Conservation (phyloP, 202 grass and related monocot species). For the Setaria italica region DNA sequence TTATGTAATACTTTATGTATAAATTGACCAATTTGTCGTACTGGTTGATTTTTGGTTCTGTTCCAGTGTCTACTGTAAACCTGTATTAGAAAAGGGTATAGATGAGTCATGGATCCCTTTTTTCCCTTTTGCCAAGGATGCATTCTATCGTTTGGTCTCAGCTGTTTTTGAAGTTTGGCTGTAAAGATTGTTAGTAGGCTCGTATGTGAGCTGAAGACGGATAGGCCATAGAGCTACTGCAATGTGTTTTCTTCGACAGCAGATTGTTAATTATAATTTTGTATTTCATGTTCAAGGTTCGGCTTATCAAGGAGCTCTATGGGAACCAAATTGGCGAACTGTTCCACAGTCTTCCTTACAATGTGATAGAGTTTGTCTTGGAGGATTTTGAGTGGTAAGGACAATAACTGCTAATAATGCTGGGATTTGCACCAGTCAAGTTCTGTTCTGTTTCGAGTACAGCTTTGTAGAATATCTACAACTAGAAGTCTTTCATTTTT, state of each 20-base stretch:
- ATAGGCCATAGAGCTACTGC: not conserved
- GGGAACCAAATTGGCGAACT: constrained; percentile 93
- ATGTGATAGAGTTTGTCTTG: constrained; percentile 89
- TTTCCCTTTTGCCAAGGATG: not conserved
- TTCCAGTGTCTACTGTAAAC: not conserved
- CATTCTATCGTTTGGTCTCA: constrained; percentile 10
- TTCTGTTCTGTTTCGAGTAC: not conserved
- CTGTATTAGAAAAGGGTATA: not conserved
- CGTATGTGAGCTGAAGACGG: not conserved
- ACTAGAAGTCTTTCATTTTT: constrained; percentile 6
- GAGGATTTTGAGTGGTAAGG: constrained; percentile 92
- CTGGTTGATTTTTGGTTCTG: constrained; percentile 14
- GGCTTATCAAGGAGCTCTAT: constrained; percentile 93
- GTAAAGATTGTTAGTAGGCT: constrained; percentile 13
- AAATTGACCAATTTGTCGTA: not conserved
- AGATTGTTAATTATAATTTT: constrained; percentile 42
- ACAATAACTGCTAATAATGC: constrained; percentile 8
- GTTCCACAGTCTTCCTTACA: constrained; percentile 80
- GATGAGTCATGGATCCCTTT: not conserved
- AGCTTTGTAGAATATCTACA: not conserved
- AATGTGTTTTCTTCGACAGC: not conserved
- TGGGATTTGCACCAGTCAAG: not conserved
- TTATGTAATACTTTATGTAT: not conserved
- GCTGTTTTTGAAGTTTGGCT: not conserved
- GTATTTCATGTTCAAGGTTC: constrained; percentile 64